These are phyloP conservation scores for Dipteronia sinensis DNA, from an alignment of 345 rosid species.

Conservation along the genomic window DNA sequence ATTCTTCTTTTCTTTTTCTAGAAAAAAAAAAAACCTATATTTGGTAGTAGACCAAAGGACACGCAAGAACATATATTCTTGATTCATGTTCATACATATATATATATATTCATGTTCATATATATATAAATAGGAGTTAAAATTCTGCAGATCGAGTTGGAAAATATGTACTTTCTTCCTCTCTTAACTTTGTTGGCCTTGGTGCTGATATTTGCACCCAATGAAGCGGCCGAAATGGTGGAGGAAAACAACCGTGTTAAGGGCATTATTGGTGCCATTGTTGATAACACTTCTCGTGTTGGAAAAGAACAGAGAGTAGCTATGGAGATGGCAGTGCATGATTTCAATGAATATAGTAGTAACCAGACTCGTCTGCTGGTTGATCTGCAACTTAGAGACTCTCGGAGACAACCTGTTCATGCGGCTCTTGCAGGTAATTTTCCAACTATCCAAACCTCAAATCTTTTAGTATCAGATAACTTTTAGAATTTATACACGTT, in stretches of 20 bases:
- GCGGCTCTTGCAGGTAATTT: slow-evolving; percentile 12
- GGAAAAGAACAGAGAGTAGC: slow-evolving; percentile 24
- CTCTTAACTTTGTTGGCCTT: not conserved
- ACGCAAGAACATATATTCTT: no score
- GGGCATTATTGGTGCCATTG: slow-evolving; percentile 17
- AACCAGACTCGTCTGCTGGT: not conserved
- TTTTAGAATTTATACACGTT: not conserved
- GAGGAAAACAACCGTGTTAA: not conserved
- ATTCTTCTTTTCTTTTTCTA: no score
- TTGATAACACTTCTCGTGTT: slow-evolving; percentile 16
- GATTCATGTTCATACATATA: no score
- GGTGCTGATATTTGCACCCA: not conserved
- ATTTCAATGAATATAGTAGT: not conserved
- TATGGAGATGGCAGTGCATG: slow-evolving; percentile 22
- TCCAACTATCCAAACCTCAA: not conserved
- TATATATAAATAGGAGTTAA: no score
- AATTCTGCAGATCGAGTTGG: no score
- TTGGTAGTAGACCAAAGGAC: no score
- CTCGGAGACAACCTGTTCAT: not conserved
- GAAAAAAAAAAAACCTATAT: no score
- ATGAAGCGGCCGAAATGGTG: not conserved
- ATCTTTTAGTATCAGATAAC: not conserved
- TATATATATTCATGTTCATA: no score
- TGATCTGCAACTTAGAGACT: not conserved
- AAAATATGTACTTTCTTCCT: no score